These are phyloP conservation scores for Hypoxylon perforatum DNA, from an alignment of 495 filamentous ascomycete genomes.

Conservation along the genomic window DNA sequence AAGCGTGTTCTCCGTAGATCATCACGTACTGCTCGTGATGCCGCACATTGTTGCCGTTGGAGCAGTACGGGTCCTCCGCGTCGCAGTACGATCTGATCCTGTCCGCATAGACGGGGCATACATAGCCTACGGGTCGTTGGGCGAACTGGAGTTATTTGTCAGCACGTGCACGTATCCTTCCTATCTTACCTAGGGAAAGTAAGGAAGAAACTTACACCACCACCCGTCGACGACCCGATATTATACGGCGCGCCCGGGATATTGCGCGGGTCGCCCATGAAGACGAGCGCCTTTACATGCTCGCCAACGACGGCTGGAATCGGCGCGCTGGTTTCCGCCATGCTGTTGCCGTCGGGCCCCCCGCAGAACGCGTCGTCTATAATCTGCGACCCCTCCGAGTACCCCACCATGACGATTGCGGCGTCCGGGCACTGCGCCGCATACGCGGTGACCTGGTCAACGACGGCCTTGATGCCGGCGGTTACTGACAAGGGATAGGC, in stretches of 20 bases:
- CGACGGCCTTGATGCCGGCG: slow-evolving; percentile 64
- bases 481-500: slow-evolving; percentile 65
- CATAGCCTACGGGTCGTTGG: slow-evolving; percentile 65
- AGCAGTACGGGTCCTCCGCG: slow-evolving; percentile 71
- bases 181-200: too few species aligned
- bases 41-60: slow-evolving; percentile 66
- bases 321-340: slow-evolving; percentile 53
- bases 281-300: slow-evolving; percentile 62
- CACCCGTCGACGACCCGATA: slow-evolving; percentile 66
- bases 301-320: slow-evolving; percentile 54
- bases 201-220: slow-evolving; percentile 62
- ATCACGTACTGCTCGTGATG: slow-evolving; percentile 68
- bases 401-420: slow-evolving; percentile 62
- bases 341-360: slow-evolving; percentile 59
- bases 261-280: slow-evolving; percentile 64
- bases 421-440: slow-evolving; percentile 59
- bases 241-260: slow-evolving; percentile 63
- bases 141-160: slow-evolving; percentile 57
- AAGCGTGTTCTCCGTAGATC: slow-evolving; percentile 68
- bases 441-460: slow-evolving; percentile 59
- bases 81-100: slow-evolving; percentile 73
- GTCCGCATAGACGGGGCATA: slow-evolving; percentile 58
- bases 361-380: slow-evolving; percentile 66
- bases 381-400: slow-evolving; percentile 66
- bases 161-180: too few species aligned